These are phyloP conservation scores for Tympanopsis confertula DNA, from an alignment of 2,329 filamentous ascomycete species.

Conservation along the genomic window DNA sequence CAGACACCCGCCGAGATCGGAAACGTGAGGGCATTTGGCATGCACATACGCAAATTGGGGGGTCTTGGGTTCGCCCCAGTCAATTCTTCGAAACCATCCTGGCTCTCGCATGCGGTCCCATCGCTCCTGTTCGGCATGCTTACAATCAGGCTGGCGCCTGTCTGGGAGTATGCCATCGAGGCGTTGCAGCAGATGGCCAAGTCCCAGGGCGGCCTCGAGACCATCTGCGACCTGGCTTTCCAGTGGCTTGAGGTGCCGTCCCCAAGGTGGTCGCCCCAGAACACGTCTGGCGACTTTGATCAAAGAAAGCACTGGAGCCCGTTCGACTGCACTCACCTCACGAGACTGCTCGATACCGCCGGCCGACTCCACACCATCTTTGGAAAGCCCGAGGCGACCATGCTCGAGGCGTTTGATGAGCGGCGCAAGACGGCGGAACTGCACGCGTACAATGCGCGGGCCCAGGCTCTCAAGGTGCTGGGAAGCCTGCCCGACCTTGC, in stretches of 20 bases:
- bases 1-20: slow-evolving; percentile 67
- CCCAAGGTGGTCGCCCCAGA: slow-evolving; percentile 35
- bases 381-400: slow-evolving; percentile 38
- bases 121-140: slow-evolving; percentile 81
- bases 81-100: slow-evolving; percentile 37
- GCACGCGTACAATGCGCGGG: slow-evolving; percentile 46
- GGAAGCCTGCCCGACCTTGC: slow-evolving; percentile 63
- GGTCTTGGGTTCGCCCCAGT: slow-evolving; percentile 46
- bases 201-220: slow-evolving; percentile 59
- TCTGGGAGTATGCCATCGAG: slow-evolving; percentile 76
- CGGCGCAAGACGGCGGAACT: slow-evolving; percentile 43
- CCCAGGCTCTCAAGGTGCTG: slow-evolving; percentile 71
- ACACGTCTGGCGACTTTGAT: slow-evolving; percentile 18
- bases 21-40: slow-evolving; percentile 65
- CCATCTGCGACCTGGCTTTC: slow-evolving; percentile 62
- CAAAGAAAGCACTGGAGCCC: slow-evolving; percentile 42
- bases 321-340: slow-evolving; percentile 75
- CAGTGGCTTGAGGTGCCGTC: slow-evolving; percentile 60
- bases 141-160: slow-evolving; percentile 70
- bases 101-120: slow-evolving; percentile 63
- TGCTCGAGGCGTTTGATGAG: slow-evolving; percentile 53
- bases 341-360: slow-evolving; percentile 40
- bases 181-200: slow-evolving; percentile 67
- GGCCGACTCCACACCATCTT: slow-evolving; percentile 38
- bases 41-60: slow-evolving; percentile 74